These are phyloP conservation scores for Rhodotorula taiwanensis DNA, from an alignment of 768 basidiomycete genomes.

Conservation along the genomic window DNA sequence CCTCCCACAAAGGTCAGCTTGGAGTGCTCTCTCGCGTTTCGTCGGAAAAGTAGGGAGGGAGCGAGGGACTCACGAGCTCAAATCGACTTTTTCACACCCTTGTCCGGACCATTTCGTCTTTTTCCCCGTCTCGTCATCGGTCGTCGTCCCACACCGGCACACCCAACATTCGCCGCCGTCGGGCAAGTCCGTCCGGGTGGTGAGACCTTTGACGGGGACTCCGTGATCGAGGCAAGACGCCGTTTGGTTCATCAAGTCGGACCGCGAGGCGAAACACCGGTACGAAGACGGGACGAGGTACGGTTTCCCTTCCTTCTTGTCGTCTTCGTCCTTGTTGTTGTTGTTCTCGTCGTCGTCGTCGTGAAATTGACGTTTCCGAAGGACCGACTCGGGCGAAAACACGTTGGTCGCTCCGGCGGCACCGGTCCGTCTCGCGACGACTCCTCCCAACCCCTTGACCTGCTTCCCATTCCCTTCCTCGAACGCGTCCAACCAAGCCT, in stretches of 20 bases:
- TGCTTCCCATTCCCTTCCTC: background rate
- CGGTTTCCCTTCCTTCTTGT: background rate
- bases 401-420: too few relatives aligned
- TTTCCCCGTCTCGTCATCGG: slow-evolving; percentile 15
- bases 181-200: background rate
- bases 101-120: slow-evolving; percentile 29
- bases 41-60: background rate
- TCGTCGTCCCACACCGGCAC: slow-evolving; percentile 24
- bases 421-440: background rate
- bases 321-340: background rate
- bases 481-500: slow-evolving; percentile 26
- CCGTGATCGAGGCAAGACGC: slow-evolving; percentile 26
- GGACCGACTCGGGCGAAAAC: too few relatives aligned
- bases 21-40: too few relatives aligned
- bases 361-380: too few relatives aligned
- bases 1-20: too few relatives aligned
- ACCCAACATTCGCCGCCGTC: slow-evolving; percentile 32
- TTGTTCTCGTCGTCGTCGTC: too few relatives aligned
- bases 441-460: background rate
- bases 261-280: slow-evolving; percentile 18
- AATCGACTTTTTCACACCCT: slow-evolving; percentile 37
- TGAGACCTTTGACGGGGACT: slow-evolving; percentile 20
- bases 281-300: slow-evolving; percentile 20
- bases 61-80: slow-evolving; percentile 17
- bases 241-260: slow-evolving; percentile 18